A percentile compares a stretch with the other conserved stretches of the same genome.
Conservation (phyloP, 306 rosid genomes). For the Cicer chorassanicum region DNA sequence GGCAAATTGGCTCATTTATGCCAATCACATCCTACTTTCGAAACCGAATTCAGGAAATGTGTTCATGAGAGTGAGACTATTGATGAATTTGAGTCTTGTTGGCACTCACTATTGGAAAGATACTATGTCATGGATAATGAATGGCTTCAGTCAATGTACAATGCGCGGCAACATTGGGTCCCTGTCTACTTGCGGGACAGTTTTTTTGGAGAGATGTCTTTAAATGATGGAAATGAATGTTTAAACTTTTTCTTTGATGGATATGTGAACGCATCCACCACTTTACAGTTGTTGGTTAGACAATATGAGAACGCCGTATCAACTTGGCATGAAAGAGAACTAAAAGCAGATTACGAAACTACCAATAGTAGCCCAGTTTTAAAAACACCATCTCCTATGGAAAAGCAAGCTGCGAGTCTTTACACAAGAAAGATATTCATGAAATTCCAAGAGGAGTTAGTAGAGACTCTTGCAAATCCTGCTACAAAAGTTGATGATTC, state of each 20-base stretch:
- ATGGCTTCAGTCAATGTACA: constrained; percentile 86
- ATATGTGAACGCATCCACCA: constrained; percentile 72
- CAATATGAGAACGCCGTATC: constrained; percentile 83
- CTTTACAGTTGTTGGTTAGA: constrained; percentile 70
- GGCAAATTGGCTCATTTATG: constrained; percentile 67
- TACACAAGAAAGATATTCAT: constrained; percentile 78
- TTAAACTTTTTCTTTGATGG: constrained; percentile 78
- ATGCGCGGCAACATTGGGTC: constrained; percentile 76
- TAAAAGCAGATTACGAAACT: constrained; percentile 83
- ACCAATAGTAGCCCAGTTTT: constrained; percentile 62
- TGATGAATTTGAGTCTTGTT: constrained; percentile 76
- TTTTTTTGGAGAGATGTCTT: constrained; percentile 74
- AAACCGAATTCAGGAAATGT: constrained; percentile 66
- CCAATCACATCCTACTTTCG: constrained; percentile 69
- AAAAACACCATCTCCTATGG: constrained; percentile 93
- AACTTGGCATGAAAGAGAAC: constrained; percentile 77
- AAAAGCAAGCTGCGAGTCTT: constrained; percentile 84
- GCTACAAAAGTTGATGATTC: constrained; percentile 76
- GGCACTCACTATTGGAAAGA: constrained; percentile 73
- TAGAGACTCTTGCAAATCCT: constrained; percentile 88
- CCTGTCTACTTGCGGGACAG: constrained; percentile 74
- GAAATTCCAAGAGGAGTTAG: constrained; percentile 90
- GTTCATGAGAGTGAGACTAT: constrained; percentile 64
- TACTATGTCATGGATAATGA: constrained; percentile 75
- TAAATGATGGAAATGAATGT: constrained; percentile 56